Conservation (phyloP, 371 early-diverging fungal species). For the Smittium culicis region DNA sequence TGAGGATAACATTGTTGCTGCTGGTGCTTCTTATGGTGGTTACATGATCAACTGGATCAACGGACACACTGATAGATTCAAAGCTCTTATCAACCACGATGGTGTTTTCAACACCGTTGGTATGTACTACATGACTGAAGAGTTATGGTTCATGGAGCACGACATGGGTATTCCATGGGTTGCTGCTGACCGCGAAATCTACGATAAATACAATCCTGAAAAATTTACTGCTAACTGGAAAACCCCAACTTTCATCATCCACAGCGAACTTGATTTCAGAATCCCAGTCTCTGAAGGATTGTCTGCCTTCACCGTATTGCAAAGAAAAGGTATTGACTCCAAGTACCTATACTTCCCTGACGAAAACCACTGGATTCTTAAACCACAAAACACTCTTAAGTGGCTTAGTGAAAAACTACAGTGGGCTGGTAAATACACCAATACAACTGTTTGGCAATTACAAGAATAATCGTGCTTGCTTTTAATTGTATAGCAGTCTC, state of each 20-base stretch:
- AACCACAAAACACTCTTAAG: conserved; percentile 57
- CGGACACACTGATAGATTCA: conserved; percentile 51
- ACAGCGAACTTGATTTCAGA: conserved; percentile 54
- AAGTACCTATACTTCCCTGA: conserved; percentile 66
- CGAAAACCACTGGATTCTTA: conserved; percentile 58
- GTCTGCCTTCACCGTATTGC: conserved; percentile 62
- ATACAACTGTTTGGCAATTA: no score
- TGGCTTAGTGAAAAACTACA: conserved; percentile 58
- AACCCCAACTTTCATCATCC: conserved; percentile 68
- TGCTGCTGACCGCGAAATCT: conserved; percentile 36
- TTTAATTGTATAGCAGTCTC: no score
- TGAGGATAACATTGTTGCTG: conserved; percentile 40
- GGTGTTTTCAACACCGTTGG: conserved; percentile 56
- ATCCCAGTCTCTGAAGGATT: conserved; percentile 55
- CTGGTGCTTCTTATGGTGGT: conserved; percentile 75
- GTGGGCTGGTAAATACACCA: conserved; percentile 39
- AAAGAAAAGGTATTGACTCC: conserved; percentile 54
- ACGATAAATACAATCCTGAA: conserved; percentile 56
- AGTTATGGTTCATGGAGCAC: conserved; percentile 58
- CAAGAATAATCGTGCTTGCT: no score
- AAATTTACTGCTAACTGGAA: conserved; percentile 58
- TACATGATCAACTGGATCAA: conserved; percentile 74
- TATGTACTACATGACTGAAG: conserved; percentile 57
- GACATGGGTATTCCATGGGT: conserved; percentile 62
- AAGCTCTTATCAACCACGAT: conserved; percentile 65